These are phyloP conservation scores for Starmerella bacillaris DNA, from an alignment of 805 yeast species.

Conservation along the genomic window DNA sequence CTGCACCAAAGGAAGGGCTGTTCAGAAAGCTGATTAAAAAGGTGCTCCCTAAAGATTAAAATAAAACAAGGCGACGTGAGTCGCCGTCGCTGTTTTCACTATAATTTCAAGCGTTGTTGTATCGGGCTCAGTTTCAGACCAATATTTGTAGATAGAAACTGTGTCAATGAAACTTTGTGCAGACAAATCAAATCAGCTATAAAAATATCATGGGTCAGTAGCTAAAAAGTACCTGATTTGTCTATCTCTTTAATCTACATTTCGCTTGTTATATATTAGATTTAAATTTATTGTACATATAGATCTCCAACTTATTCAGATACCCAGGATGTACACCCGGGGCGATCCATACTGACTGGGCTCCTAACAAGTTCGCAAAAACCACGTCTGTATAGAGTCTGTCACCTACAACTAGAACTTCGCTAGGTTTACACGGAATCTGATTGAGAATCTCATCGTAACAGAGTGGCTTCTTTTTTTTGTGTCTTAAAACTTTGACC, in stretches of 20 bases:
- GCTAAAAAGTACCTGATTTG: no score
- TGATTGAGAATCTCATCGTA: slow-evolving; percentile 46
- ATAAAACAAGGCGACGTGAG: no score
- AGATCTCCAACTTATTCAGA: slow-evolving; percentile 13
- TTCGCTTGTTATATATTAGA: neutral
- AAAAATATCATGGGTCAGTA: no score
- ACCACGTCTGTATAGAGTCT: slow-evolving; percentile 76
- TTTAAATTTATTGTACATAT: slow-evolving; percentile 6
- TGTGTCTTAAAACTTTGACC: slow-evolving; percentile 22
- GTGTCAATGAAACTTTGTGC: no score
- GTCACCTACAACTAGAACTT: slow-evolving; percentile 80
- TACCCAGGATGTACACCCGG: slow-evolving; percentile 43
- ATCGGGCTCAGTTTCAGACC: no score
- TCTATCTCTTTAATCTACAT: no score
- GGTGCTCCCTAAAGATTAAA: slow-evolving; percentile 18
- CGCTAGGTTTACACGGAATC: slow-evolving; percentile 34
- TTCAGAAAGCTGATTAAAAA: slow-evolving; percentile 22
- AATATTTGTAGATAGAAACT: no score
- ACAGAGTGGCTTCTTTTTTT: slow-evolving; percentile 24
- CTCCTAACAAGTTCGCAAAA: slow-evolving; percentile 89
- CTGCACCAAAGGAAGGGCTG: slow-evolving; percentile 17
- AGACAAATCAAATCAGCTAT: no score
- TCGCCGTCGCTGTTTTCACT: no score
- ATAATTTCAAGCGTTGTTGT: no score
- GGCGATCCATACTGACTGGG: slow-evolving; percentile 65